Conservation (phyloP, 495 filamentous ascomycete genomes). For the Daldinia loculata region DNA sequence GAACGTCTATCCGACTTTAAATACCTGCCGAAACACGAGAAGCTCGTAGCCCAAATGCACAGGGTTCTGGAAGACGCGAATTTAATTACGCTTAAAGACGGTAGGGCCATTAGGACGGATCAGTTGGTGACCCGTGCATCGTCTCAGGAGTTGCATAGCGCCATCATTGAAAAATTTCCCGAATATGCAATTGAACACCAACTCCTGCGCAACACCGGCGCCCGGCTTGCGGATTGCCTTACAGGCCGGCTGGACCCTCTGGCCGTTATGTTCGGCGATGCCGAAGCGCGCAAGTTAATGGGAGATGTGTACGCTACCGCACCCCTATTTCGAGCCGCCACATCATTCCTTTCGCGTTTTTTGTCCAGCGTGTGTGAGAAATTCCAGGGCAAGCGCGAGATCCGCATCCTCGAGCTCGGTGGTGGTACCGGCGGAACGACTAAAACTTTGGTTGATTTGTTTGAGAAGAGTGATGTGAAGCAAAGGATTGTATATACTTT, state of each 20-base stretch:
- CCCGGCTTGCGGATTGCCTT: conserved; percentile 47
- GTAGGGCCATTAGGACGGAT: background rate
- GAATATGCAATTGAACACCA: conserved; percentile 45
- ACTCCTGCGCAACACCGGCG: conserved; percentile 44
- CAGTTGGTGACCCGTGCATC: background rate
- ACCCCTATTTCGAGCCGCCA: conserved; percentile 45
- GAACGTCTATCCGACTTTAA: conserved; percentile 37
- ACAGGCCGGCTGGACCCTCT: conserved; percentile 46
- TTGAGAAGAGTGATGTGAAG: conserved; percentile 23
- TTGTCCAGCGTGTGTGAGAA: conserved; percentile 24
- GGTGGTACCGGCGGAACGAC: conserved; percentile 39
- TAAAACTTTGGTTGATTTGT: conserved; percentile 23
- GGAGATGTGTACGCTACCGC: conserved; percentile 45
- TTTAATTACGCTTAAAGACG: background rate
- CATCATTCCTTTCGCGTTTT: conserved; percentile 40
- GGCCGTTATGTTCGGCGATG: conserved; percentile 47
- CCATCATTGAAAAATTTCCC: conserved; percentile 28
- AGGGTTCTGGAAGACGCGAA: conserved; percentile 43
- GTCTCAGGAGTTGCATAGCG: background rate
- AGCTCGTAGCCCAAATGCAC: conserved; percentile 46
- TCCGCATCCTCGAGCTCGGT: conserved; percentile 49
- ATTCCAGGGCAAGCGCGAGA: conserved; percentile 30
- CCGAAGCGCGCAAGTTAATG: conserved; percentile 40
- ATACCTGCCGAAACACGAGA: conserved; percentile 36
- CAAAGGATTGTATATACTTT: conserved; percentile 51